Conservation (phyloP, 805 yeast species). For the Barnettozyma populi region DNA sequence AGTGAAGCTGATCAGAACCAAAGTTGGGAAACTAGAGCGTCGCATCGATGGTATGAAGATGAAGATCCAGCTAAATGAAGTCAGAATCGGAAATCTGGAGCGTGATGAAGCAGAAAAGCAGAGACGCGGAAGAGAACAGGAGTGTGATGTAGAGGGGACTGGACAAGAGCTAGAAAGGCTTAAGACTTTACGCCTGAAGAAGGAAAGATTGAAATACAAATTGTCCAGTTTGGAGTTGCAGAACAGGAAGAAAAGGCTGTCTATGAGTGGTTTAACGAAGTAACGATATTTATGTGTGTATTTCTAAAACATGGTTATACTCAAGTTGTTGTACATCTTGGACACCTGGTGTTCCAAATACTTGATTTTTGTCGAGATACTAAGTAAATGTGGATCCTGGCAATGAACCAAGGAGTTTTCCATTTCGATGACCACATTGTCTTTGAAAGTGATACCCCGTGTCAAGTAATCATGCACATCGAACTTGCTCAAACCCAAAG, state of each 20-base stretch:
- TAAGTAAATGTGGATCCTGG: constrained; percentile 62
- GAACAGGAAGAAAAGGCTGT: constrained; percentile 22
- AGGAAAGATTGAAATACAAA: constrained; percentile 38
- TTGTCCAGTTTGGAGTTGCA: constrained; percentile 27
- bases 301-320: constrained; percentile 20
- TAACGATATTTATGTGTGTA: background rate
- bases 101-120: constrained; percentile 16
- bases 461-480: constrained; percentile 50
- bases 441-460: constrained; percentile 55
- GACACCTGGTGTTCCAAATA: constrained; percentile 41
- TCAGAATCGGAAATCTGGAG: constrained; percentile 29
- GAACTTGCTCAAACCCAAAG: constrained; percentile 28
- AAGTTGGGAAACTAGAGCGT: constrained; percentile 31
- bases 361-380: constrained; percentile 57
- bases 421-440: constrained; percentile 54
- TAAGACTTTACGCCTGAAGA: constrained; percentile 36
- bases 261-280: constrained; percentile 13
- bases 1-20: constrained; percentile 28
- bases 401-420: constrained; percentile 56
- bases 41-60: constrained; percentile 26
- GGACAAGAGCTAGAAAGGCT: constrained; percentile 34
- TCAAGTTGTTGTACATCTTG: constrained; percentile 22
- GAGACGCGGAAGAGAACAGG: constrained; percentile 2
- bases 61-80: constrained; percentile 37
- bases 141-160: constrained; percentile 25